A percentile compares a stretch with the other conserved stretches of the same genome.
Conservation (phyloP, 2,329 filamentous ascomycete species). For the Apiospora phragmitis region DNA sequence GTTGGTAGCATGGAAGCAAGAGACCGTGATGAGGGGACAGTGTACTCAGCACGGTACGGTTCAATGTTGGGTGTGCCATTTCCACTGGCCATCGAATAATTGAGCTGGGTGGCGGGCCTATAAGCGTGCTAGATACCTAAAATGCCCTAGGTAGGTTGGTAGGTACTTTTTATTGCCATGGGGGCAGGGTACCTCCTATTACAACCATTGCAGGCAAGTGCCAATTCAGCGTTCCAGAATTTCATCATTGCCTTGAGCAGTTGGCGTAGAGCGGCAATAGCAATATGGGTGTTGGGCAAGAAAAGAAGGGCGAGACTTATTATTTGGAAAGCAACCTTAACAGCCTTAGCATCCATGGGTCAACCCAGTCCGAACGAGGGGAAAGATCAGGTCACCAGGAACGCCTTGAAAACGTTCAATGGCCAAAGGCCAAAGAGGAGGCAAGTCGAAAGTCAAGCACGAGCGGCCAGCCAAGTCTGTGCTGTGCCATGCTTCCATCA, state of each 20-base stretch:
- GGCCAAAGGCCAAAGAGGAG: background rate
- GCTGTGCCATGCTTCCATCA: conserved; percentile 4
- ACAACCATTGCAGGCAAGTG: background rate
- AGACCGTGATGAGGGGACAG: background rate
- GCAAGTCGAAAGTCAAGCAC: background rate
- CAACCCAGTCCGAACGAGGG: background rate
- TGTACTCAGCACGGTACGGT: background rate
- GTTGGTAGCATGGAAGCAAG: background rate
- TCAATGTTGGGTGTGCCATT: background rate
- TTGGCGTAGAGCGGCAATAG: background rate
- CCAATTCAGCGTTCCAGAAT: conserved; percentile 1
- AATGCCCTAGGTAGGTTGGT: background rate
- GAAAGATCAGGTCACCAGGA: conserved; percentile 3
- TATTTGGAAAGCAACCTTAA: background rate
- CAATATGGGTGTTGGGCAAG: background rate
- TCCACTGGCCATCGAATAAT: background rate
- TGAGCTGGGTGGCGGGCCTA: conserved; percentile 1
- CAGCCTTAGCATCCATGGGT: background rate
- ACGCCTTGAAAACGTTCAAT: background rate
- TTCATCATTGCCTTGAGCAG: background rate
- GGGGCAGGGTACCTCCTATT: background rate
- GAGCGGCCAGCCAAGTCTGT: background rate
- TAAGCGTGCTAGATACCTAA: background rate
- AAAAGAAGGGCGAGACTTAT: background rate
- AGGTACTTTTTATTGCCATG: background rate